Evolutionary conservation across 2,329 filamentous ascomycete genomes (phyloP), one percentile per base, ranked within the genome.

Genomic region (Fusarium kyushuense): DNA sequence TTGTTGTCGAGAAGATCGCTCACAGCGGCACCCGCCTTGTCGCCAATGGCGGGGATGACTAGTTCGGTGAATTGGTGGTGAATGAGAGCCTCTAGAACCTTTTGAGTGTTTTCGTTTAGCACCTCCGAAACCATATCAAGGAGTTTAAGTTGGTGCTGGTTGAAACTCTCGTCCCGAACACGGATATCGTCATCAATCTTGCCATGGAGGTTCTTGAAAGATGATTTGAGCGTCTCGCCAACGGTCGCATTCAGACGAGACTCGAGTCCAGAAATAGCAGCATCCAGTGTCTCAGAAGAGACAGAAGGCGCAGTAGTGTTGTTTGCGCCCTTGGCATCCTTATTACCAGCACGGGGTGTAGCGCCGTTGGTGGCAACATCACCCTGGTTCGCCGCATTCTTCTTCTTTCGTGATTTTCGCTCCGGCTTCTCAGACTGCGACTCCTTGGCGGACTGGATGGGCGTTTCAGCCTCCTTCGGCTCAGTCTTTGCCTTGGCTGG

Each of bases 61-160:
- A 89, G 85, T 56, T 89, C 85, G 64, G 92, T 87, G 69, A 97
- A 92, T 77, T 92, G 91, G 47, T 89, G 86, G 46, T 88, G 87
- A 51, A 97, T 90, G 70, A 97, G 92, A 63, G 89, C 89, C 63
- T 89, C 85, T 36, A 97, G 85, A 23, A 92, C 92, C 73, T 91
- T 90, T 78, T 90, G 85, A 21, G 87, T 89, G 74, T 89, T 89
- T 63, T 86, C 83, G 67, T 87, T 88, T 47, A 91, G 81, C 33
- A 89, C 86, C 33, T 86, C 81, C 6, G 86, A 87, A 36, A 89
- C 86, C 76, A 86, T 83, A 64, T 87, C 84, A 41, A 89, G 80
- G 19, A 89, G 78, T 70, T 84, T 83, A 19, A 84, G 78, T 73
- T 87, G 86, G 60, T 84, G 84, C 68, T 81, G 77, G 59, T 84